These are phyloP conservation scores for Cyclotella baltica DNA, from an alignment of 108 stramenopile species.

Conservation along the genomic window DNA sequence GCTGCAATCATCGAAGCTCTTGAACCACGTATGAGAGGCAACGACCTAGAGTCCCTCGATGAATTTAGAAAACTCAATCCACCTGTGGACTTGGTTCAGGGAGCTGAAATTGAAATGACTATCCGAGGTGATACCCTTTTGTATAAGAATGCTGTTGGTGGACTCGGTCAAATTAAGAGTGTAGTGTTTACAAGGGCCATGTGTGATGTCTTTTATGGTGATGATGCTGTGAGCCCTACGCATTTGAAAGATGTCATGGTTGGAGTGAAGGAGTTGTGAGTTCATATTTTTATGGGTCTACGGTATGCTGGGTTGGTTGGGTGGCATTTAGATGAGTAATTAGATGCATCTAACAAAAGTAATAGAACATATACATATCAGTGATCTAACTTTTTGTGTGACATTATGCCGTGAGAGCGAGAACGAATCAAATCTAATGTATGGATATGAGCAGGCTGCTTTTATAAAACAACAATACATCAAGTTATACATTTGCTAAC, in stretches of 20 bases:
- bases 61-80: slow-evolving; percentile 89
- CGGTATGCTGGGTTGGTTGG: no score
- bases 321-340: no score
- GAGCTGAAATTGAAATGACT: slow-evolving; percentile 91
- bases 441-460: no score
- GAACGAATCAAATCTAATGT: no score
- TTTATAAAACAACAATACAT: no score
- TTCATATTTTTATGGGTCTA: no score
- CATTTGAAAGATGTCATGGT: slow-evolving; percentile 76
- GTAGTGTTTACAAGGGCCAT: slow-evolving; percentile 78
- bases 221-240: slow-evolving; percentile 73
- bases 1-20: slow-evolving; percentile 86
- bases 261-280: slow-evolving; percentile 70
- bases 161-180: slow-evolving; percentile 78
- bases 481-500: no score
- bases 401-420: no score
- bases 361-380: no score
- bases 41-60: slow-evolving; percentile 81
- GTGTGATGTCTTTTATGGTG: slow-evolving; percentile 90
- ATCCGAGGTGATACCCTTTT: slow-evolving; percentile 84
- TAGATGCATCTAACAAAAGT: no score
- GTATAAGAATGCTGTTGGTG: slow-evolving; percentile 83
- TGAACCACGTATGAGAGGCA: slow-evolving; percentile 85
- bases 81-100: slow-evolving; percentile 81
- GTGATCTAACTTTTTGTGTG: no score